Percentiles rank a stretch among this genome's conserved stretches.
phyloP scores from a whole-genome alignment of 345 rosid genomes.

The Hibiscus trionum region DNA sequence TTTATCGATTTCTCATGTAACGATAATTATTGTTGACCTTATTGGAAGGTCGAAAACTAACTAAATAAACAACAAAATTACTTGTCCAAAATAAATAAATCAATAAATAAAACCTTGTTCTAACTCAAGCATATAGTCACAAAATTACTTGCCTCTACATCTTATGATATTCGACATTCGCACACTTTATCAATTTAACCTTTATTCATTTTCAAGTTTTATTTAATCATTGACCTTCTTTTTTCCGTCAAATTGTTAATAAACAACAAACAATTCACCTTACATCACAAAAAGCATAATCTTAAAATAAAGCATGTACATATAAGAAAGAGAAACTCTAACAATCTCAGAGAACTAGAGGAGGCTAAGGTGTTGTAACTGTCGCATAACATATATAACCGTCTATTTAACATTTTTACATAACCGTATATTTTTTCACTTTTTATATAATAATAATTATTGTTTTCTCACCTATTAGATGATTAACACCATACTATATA shows the following conservation, averaged over 20 bases:
- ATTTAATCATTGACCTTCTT: too few relatives aligned
- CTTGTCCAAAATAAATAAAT: neutral
- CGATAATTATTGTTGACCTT: neutral
- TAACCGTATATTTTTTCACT: too few relatives aligned
- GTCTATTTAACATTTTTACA: too few relatives aligned
- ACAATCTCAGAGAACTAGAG: neutral
- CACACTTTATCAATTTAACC: too few relatives aligned
- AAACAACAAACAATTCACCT: neutral
- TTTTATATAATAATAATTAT: neutral
- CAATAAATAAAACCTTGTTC: neutral
- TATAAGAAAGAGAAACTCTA: neutral
- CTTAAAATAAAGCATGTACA: neutral
- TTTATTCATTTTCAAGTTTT: too few relatives aligned
- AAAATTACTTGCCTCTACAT: neutral
- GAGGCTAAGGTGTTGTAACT: neutral
- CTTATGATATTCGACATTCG: neutral
- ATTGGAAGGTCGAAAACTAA: neutral
- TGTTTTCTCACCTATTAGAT: neutral
- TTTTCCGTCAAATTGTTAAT: too few relatives aligned
- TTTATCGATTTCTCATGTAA: neutral
- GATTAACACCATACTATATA: neutral
- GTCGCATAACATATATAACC: neutral
- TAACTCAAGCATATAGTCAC: neutral
- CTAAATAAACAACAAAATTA: neutral
- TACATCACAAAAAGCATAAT: neutral